These are phyloP conservation scores for Neurospora pannonica DNA, from an alignment of 495 filamentous ascomycete species.

Conservation along the genomic window DNA sequence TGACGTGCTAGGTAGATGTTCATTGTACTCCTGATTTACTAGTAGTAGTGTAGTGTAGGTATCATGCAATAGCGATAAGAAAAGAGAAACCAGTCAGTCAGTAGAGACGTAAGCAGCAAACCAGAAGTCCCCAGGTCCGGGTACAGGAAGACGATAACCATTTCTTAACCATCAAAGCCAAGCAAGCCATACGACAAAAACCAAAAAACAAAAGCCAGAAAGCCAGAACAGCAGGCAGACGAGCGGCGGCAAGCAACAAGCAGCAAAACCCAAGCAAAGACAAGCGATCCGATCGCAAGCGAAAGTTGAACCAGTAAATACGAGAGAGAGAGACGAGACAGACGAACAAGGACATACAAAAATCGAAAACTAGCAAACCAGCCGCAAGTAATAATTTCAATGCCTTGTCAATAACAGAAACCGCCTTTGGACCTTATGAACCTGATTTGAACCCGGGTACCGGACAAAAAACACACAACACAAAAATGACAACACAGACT, in stretches of 20 bases:
- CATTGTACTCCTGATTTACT: background rate
- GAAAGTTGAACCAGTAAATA: background rate
- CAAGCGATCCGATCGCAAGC: background rate
- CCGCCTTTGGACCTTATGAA: background rate
- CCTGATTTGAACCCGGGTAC: background rate
- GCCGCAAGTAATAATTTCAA: background rate
- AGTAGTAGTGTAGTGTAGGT: background rate
- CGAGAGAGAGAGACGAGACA: background rate
- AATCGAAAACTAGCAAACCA: slow-evolving; percentile 1
- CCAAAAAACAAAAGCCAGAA: background rate
- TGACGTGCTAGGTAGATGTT: background rate
- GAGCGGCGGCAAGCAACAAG: background rate
- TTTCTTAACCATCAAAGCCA: background rate
- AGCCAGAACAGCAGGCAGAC: background rate
- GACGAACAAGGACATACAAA: background rate
- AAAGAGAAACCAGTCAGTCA: background rate
- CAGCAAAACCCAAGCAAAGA: background rate
- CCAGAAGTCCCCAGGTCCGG: background rate
- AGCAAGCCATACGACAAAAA: background rate
- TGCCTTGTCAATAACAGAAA: background rate
- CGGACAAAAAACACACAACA: background rate
- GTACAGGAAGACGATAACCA: background rate
- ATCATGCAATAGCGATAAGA: background rate
- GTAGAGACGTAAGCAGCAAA: background rate
- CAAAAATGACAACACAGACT: background rate